A percentile compares a stretch with the other conserved stretches of the same genome.
Conservation (phyloP, 306 rosid species). For the Dryas drummondii region DNA sequence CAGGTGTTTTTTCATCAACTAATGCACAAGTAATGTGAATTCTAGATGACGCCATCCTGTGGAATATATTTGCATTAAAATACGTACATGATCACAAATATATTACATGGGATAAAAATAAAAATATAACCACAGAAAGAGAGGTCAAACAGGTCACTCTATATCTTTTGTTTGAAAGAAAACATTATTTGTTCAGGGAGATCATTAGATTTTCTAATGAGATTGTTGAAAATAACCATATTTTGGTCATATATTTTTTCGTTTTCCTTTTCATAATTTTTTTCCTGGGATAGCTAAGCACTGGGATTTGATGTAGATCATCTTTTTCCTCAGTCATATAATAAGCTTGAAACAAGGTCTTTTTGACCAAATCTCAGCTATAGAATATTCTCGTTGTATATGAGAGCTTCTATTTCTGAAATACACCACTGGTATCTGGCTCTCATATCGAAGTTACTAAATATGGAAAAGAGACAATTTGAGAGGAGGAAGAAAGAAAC, state of each 20-base stretch:
- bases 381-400: background rate
- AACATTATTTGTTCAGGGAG: background rate
- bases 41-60: constrained; percentile 79
- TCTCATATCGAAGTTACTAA: background rate
- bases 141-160: background rate
- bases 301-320: background rate
- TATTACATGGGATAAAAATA: background rate
- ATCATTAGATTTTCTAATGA: background rate
- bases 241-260: too few species aligned
- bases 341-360: background rate
- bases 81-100: constrained; percentile 11
- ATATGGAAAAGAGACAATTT: background rate
- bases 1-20: constrained; percentile 69
- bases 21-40: constrained; percentile 97
- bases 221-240: background rate
- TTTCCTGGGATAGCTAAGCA: background rate
- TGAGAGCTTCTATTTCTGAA: background rate
- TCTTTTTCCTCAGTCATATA: background rate
- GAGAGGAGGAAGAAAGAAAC: background rate
- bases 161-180: background rate
- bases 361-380: background rate
- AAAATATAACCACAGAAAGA: background rate
- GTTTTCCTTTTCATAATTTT: background rate
- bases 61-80: constrained; percentile 25
- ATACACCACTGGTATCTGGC: background rate